Evolutionary conservation across 2,329 filamentous ascomycete species (phyloP).

Genomic region (Phyllosticta ampelicida): DNA sequence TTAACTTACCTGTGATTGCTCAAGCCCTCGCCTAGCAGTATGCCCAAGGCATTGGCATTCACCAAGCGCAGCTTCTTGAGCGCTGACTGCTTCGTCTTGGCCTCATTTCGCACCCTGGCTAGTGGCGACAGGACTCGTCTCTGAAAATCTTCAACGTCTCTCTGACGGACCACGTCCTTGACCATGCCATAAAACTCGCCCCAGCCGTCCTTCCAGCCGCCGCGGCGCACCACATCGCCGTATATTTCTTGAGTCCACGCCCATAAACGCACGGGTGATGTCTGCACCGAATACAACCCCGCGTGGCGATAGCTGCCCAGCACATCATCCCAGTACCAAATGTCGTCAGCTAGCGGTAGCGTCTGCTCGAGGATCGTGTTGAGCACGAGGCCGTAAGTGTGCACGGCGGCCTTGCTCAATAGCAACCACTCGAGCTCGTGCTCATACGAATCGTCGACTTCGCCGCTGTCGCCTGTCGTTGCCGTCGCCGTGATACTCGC

Average conservation of each 20-base stretch:
- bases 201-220: slow-evolving; percentile 35
- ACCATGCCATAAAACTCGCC: slow-evolving; percentile 69
- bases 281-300: slow-evolving; percentile 77
- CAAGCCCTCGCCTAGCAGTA: slow-evolving; percentile 78
- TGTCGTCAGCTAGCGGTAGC: slow-evolving; percentile 70
- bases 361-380: slow-evolving; percentile 72
- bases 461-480: slow-evolving; percentile 16
- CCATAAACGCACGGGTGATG: slow-evolving; percentile 66
- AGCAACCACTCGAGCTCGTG: slow-evolving; percentile 83
- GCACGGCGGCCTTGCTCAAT: slow-evolving; percentile 82
- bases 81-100: slow-evolving; percentile 59
- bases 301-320: slow-evolving; percentile 68
- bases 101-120: slow-evolving; percentile 62
- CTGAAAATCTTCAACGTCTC: slow-evolving; percentile 60
- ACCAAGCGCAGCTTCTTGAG: slow-evolving; percentile 65
- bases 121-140: slow-evolving; percentile 67
- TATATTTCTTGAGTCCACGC: slow-evolving; percentile 61
- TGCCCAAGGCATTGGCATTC: slow-evolving; percentile 75
- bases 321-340: slow-evolving; percentile 93
- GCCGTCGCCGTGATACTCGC: not conserved
- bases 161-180: slow-evolving; percentile 60
- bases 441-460: slow-evolving; percentile 42
- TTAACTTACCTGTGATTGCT: slow-evolving; percentile 37
- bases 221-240: slow-evolving; percentile 42
- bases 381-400: slow-evolving; percentile 73